phyloP scores from a whole-genome alignment of 2,329 filamentous ascomycete genomes.

The Ascomycota sp. region DNA sequence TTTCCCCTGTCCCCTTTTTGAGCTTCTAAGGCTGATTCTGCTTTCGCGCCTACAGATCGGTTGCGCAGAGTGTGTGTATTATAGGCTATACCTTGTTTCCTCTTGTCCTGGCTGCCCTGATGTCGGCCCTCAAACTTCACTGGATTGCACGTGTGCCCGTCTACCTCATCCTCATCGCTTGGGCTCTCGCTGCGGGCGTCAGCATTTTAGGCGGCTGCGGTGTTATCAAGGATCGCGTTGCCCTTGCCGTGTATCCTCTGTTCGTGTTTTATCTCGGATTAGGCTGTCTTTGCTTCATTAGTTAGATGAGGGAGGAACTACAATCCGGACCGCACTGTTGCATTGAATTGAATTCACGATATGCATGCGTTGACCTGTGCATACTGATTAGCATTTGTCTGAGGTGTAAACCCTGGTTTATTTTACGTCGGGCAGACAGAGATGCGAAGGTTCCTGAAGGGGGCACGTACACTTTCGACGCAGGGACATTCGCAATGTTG shows the following conservation, averaged over 20 bases:
- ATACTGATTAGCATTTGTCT: no score
- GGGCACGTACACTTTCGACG: no score
- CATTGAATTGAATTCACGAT: no score
- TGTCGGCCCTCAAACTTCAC: slow-evolving; percentile 62
- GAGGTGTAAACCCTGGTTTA: no score
- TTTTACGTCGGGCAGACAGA: no score
- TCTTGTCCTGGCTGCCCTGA: slow-evolving; percentile 71
- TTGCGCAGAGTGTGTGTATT: slow-evolving; percentile 91
- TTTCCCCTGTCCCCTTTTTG: background rate
- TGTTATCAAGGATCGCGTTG: slow-evolving; percentile 83
- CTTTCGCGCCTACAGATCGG: slow-evolving; percentile 42
- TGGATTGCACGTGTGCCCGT: slow-evolving; percentile 72
- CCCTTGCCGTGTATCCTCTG: slow-evolving; percentile 79
- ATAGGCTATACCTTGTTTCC: slow-evolving; percentile 98
- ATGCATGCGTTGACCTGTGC: no score
- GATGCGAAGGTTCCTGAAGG: no score
- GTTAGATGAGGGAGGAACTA: slow-evolving; percentile 11
- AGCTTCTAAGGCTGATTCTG: slow-evolving; percentile 3
- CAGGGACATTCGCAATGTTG: no score
- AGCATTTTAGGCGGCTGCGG: slow-evolving; percentile 91
- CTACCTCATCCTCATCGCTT: slow-evolving; percentile 68
- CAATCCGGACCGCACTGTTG: no score
- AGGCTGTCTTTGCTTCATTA: slow-evolving; percentile 92
- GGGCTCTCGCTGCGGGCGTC: slow-evolving; percentile 85
- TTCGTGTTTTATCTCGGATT: slow-evolving; percentile 88